Percentiles rank a stretch among this genome's conserved stretches.
phyloP scores from a whole-genome alignment of 2,329 filamentous ascomycete genomes.

The Aspergillaceae sp. region DNA sequence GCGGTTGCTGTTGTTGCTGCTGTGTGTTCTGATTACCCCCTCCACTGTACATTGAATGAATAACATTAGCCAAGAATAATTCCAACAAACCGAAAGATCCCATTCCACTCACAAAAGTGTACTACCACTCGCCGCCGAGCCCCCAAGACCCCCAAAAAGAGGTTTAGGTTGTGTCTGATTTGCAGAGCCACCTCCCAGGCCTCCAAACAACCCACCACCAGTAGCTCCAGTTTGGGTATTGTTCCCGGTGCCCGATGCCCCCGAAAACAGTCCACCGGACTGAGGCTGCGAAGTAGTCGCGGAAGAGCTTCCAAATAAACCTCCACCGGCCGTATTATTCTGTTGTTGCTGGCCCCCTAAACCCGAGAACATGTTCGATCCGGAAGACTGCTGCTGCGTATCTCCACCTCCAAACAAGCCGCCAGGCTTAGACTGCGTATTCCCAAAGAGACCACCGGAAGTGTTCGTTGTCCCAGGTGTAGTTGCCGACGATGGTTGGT shows the following conservation, averaged over 20 bases:
- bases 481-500: slow-evolving; percentile 20
- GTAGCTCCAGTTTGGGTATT: slow-evolving; percentile 16
- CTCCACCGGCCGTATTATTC: slow-evolving; percentile 15
- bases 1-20: slow-evolving; percentile 28
- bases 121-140: slow-evolving; percentile 18
- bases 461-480: slow-evolving; percentile 20
- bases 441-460: slow-evolving; percentile 24
- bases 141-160: slow-evolving; percentile 23
- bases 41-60: slow-evolving; percentile 4
- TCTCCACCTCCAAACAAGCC: slow-evolving; percentile 25
- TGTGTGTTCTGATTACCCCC: slow-evolving; percentile 19
- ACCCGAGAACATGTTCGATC: slow-evolving; percentile 26
- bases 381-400: slow-evolving; percentile 21
- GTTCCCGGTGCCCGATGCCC: slow-evolving; percentile 8
- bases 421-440: slow-evolving; percentile 26
- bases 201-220: slow-evolving; percentile 27
- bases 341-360: slow-evolving; percentile 20
- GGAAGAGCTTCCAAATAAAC: slow-evolving; percentile 21
- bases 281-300: slow-evolving; percentile 24
- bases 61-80: background rate
- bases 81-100: background rate
- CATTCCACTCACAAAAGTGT: slow-evolving; percentile 27
- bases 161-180: slow-evolving; percentile 29
- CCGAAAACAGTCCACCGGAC: slow-evolving; percentile 17
- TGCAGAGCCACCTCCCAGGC: slow-evolving; percentile 15